phyloP scores from a whole-genome alignment of 495 filamentous ascomycete species.

The Neurospora sp. region DNA sequence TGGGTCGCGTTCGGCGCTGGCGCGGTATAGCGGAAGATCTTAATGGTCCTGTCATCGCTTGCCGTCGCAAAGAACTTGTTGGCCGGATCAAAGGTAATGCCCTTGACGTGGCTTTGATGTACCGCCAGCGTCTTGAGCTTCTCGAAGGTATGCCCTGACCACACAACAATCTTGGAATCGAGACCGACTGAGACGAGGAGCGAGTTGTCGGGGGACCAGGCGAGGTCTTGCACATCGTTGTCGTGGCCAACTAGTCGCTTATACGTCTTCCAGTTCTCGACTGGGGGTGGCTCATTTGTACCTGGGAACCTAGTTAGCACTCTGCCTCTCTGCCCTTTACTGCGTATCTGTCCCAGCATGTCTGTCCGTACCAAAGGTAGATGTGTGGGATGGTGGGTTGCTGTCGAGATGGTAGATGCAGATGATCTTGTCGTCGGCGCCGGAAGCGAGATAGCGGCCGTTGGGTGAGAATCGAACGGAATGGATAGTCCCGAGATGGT shows the following conservation, averaged over 20 bases:
- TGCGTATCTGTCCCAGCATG: background rate
- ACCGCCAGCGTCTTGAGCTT: slow-evolving; percentile 85
- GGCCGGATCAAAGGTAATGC: slow-evolving; percentile 94
- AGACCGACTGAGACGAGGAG: slow-evolving; percentile 92
- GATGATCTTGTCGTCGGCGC: slow-evolving; percentile 96
- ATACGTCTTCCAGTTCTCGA: slow-evolving; percentile 94
- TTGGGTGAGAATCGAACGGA: slow-evolving; percentile 93
- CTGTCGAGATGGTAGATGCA: slow-evolving; percentile 88
- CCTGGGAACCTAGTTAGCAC: slow-evolving; percentile 37
- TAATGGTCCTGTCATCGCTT: slow-evolving; percentile 92
- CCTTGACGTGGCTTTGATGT: slow-evolving; percentile 96
- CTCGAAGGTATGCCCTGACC: slow-evolving; percentile 96
- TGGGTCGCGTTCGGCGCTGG: slow-evolving; percentile 85
- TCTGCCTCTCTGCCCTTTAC: slow-evolving; percentile 8
- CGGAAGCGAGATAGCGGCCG: slow-evolving; percentile 85
- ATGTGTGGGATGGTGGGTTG: slow-evolving; percentile 59
- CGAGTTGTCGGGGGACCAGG: slow-evolving; percentile 93
- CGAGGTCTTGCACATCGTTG: slow-evolving; percentile 96
- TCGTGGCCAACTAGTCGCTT: slow-evolving; percentile 91
- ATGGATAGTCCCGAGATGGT: slow-evolving; percentile 95
- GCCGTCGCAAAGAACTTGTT: slow-evolving; percentile 99
- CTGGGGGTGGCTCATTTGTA: slow-evolving; percentile 80
- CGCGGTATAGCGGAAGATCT: slow-evolving; percentile 89
- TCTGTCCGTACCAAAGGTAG: slow-evolving; percentile 57
- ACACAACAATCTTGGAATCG: slow-evolving; percentile 96